Conservation (phyloP, 2,329 filamentous ascomycete species). For the Penicillium sp. region DNA sequence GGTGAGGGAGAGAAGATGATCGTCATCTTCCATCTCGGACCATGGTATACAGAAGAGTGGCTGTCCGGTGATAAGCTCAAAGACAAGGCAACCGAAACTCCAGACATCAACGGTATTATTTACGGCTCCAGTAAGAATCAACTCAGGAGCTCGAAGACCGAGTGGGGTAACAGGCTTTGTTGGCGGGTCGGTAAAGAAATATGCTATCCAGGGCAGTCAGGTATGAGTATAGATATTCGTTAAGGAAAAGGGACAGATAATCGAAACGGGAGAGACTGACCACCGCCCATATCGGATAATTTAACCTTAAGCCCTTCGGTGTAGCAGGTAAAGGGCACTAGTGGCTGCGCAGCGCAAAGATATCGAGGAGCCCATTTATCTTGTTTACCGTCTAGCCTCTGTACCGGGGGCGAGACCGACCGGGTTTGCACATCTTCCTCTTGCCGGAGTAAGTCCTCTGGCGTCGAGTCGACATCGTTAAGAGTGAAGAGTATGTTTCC, state of each 20-base stretch:
- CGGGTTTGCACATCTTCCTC: slow-evolving; percentile 21
- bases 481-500: slow-evolving; percentile 27
- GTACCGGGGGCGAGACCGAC: slow-evolving; percentile 18
- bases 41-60: slow-evolving; percentile 24
- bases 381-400: slow-evolving; percentile 26
- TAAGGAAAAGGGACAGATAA: slow-evolving; percentile 5
- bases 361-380: slow-evolving; percentile 32
- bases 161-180: slow-evolving; percentile 23
- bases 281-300: slow-evolving; percentile 33
- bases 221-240: slow-evolving; percentile 14
- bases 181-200: slow-evolving; percentile 26
- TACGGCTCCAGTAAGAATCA: slow-evolving; percentile 26
- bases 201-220: slow-evolving; percentile 16
- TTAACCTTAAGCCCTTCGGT: slow-evolving; percentile 25
- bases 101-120: slow-evolving; percentile 29
- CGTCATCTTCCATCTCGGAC: slow-evolving; percentile 27
- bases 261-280: slow-evolving; percentile 17
- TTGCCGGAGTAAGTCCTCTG: slow-evolving; percentile 22
- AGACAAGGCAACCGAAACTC: slow-evolving; percentile 34
- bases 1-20: slow-evolving; percentile 29
- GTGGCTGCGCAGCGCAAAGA: slow-evolving; percentile 28
- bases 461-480: slow-evolving; percentile 16
- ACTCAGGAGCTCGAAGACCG: slow-evolving; percentile 29
- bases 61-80: slow-evolving; percentile 31
- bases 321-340: slow-evolving; percentile 24